phyloP scores from a whole-genome alignment of 805 yeast genomes.

The Suhomyces sp. region DNA sequence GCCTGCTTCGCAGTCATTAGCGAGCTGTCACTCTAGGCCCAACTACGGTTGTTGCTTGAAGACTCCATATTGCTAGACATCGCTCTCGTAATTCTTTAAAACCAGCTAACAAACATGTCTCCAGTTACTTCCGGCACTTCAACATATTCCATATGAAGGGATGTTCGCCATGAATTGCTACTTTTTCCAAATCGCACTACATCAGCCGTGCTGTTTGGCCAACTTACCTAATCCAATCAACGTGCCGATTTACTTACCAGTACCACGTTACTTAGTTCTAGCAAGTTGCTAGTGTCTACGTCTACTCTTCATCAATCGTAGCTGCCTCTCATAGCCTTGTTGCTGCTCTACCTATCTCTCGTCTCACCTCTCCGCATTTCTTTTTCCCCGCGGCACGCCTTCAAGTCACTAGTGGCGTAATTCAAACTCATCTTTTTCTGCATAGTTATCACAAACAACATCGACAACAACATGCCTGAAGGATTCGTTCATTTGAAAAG shows the following conservation, averaged over 20 bases:
- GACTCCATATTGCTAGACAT: too few species aligned
- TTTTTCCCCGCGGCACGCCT: background rate
- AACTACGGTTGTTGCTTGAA: background rate
- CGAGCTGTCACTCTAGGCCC: background rate
- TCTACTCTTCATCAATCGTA: background rate
- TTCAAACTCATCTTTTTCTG: background rate
- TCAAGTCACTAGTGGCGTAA: background rate
- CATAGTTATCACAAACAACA: background rate
- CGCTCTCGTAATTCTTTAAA: too few species aligned
- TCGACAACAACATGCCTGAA: background rate
- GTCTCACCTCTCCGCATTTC: background rate
- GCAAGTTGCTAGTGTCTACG: too few species aligned
- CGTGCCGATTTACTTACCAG: background rate
- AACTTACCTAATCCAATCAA: background rate
- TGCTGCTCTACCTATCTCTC: background rate
- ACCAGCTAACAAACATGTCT: too few species aligned
- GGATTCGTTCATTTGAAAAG: conserved; percentile 1
- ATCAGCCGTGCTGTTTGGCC: background rate
- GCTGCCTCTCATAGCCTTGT: background rate
- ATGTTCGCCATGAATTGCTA: background rate
- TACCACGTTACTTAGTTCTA: too few species aligned
- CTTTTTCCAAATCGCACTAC: background rate
- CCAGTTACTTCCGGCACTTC: too few species aligned
- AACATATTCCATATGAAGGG: too few species aligned
- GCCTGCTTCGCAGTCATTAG: background rate